Conservation (phyloP, 2,329 filamentous ascomycete species). For the Xylariales sp. region DNA sequence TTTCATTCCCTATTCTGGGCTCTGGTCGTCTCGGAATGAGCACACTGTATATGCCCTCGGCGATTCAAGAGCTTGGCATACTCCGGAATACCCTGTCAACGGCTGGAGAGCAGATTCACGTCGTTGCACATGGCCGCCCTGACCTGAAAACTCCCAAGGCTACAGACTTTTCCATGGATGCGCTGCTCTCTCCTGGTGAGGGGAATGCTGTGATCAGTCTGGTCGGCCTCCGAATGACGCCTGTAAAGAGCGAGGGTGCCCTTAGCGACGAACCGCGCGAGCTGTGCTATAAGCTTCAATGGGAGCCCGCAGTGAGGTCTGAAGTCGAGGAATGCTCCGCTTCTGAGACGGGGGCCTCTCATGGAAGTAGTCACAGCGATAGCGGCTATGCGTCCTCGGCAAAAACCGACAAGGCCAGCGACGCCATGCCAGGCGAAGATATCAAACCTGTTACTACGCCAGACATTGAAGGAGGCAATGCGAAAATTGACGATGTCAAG, state of each 20-base stretch:
- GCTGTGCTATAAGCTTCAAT: slow-evolving; percentile 18
- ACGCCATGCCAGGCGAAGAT: neutral
- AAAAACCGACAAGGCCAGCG: too few relatives aligned
- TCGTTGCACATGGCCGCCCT: slow-evolving; percentile 7
- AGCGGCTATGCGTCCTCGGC: too few relatives aligned
- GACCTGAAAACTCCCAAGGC: slow-evolving; percentile 6
- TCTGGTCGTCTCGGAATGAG: slow-evolving; percentile 15
- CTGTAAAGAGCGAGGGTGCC: slow-evolving; percentile 8
- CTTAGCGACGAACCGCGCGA: slow-evolving; percentile 25
- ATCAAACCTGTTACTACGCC: too few relatives aligned
- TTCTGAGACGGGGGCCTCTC: neutral
- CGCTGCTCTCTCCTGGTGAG: slow-evolving; percentile 8
- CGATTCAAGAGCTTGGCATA: slow-evolving; percentile 18
- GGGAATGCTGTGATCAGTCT: slow-evolving; percentile 15
- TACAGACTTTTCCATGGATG: slow-evolving; percentile 18
- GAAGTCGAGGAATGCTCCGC: slow-evolving; percentile 3
- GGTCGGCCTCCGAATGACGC: slow-evolving; percentile 16
- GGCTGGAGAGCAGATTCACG: slow-evolving; percentile 7
- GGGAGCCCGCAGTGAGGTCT: slow-evolving; percentile 13
- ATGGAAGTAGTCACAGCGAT: neutral
- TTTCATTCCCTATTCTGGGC: slow-evolving; percentile 33
- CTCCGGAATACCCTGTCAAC: slow-evolving; percentile 1
- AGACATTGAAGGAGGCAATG: too few relatives aligned
- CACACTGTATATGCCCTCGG: slow-evolving; percentile 18
- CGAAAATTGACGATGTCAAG: slow-evolving; percentile 6